Conservation (phyloP, 2,329 filamentous ascomycete species). For the Sporothrix luriei region DNA sequence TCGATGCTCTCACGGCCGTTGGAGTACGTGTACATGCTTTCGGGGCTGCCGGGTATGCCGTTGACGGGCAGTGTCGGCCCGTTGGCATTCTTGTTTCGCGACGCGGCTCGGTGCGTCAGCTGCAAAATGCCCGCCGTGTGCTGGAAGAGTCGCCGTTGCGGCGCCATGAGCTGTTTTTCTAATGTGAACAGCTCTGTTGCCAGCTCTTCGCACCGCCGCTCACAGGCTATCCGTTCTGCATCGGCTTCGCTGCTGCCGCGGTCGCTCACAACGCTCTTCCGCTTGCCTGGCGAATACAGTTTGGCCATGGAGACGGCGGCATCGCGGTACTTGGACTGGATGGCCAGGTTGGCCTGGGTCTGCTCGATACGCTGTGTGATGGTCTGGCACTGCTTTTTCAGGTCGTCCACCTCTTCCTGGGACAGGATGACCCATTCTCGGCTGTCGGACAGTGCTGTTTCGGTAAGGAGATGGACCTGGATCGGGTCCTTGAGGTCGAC, state of each 20-base stretch:
- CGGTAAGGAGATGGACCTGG: conserved; percentile 86
- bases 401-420: conserved; percentile 83
- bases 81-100: conserved; percentile 42
- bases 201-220: conserved; percentile 82
- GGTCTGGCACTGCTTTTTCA: conserved; percentile 82
- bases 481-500: conserved; percentile 71
- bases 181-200: conserved; percentile 77
- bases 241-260: conserved; percentile 63
- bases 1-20: conserved; percentile 63
- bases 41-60: conserved; percentile 72
- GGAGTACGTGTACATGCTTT: conserved; percentile 72
- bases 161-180: conserved; percentile 73
- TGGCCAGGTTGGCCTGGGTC: conserved; percentile 76
- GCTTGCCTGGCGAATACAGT: conserved; percentile 67
- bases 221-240: conserved; percentile 71
- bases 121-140: conserved; percentile 93
- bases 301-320: conserved; percentile 84
- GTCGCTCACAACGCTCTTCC: conserved; percentile 55
- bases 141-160: conserved; percentile 75
- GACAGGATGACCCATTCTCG: conserved; percentile 81
- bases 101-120: conserved; percentile 78
- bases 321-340: conserved; percentile 93
- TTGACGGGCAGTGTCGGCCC: conserved; percentile 50
- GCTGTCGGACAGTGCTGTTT: conserved; percentile 90
- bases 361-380: conserved; percentile 78